Base-by-base conservation (phyloP, 2,329 filamentous ascomycete species). In the Fusarium torreyae region DNA sequence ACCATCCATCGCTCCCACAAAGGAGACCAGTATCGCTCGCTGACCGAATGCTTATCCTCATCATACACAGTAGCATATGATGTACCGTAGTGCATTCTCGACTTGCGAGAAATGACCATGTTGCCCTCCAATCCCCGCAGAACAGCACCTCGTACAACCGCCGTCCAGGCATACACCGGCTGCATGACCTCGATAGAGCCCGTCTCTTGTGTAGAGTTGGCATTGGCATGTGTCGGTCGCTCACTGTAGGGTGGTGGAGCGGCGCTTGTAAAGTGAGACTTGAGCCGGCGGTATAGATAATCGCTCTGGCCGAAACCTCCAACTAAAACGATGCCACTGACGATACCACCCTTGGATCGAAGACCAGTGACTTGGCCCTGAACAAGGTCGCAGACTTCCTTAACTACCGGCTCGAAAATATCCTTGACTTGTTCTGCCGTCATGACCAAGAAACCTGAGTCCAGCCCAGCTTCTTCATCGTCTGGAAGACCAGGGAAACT, bases 1-100 rank as follows among this genome's bases (percentile, higher is more conserved):
- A 94, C 92, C 91, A 94, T 94, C 91, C 91, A 94, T 49, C 91
- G 81, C 80, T 94, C 91, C 91, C 91, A 94, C 24, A 94, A 78
- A 7, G 91, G 91, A 69, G 89, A 91, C 92, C 92, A 94, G 75
- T 94, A 94, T 51, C 92, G 82, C 77, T 94, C 92, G 43, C 84
- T 87, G 7, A 92, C 87, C 5, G 88, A 87, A 77, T 95, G 92
- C 76, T 91, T 92, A 49, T 87, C 85, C 75, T 92, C 91, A 70
- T 94, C 92, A 76, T 92, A 95, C 0, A 93, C 90, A 0, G 92
- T 94, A 1, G 92, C 92, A 78, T 94, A 94, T 24, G 89, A 92
- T 7, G 92, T 94, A 24, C 92, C 92, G 75, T 95, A 94, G 76
- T 92, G 89, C 86, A 90, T 92, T 68, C 92, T 86, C 48, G 91